A percentile compares a stretch with the other conserved stretches of the same genome.
These are phyloP conservation scores for Kwoniella heveanensis DNA, from an alignment of 768 basidiomycete genomes.

Conservation along the genomic window DNA sequence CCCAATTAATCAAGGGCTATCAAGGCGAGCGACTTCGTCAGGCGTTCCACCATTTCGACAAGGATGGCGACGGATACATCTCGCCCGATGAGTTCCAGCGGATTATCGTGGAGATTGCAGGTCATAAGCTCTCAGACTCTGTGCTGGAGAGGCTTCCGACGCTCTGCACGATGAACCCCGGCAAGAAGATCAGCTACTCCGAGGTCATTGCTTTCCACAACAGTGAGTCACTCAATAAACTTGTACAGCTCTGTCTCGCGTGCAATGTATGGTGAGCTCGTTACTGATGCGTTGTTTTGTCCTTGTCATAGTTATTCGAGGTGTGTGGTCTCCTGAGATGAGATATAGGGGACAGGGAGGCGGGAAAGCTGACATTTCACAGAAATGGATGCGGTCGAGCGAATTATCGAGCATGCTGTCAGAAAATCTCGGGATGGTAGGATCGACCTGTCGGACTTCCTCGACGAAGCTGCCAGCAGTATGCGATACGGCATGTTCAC, in stretches of 20 bases:
- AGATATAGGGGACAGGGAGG: background rate
- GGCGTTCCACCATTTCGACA: conserved; percentile 88
- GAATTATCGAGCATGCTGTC: conserved; percentile 86
- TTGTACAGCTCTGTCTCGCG: background rate
- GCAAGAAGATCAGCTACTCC: conserved; percentile 89
- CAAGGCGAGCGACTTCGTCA: conserved; percentile 97
- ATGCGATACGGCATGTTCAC: conserved; percentile 95
- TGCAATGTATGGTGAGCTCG: background rate
- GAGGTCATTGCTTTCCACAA: conserved; percentile 98
- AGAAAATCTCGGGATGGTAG: conserved; percentile 90
- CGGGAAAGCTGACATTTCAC: conserved; percentile 1
- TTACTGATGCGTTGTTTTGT: background rate
- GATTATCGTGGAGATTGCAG: conserved; percentile 93
- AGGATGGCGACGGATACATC: conserved; percentile 91
- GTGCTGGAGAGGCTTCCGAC: conserved; percentile 91
- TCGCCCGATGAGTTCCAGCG: conserved; percentile 88
- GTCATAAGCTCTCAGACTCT: conserved; percentile 93
- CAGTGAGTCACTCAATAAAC: conserved; percentile 61
- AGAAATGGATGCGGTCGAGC: conserved; percentile 97
- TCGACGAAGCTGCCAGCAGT: conserved; percentile 78
- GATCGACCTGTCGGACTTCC: conserved; percentile 93
- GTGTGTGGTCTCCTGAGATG: no score
- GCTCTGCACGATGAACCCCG: conserved; percentile 82
- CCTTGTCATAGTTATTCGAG: conserved; percentile 26
- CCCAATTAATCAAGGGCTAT: conserved; percentile 96